Conservation (phyloP, 2,329 filamentous ascomycete species). For the Claviceps capensis region DNA sequence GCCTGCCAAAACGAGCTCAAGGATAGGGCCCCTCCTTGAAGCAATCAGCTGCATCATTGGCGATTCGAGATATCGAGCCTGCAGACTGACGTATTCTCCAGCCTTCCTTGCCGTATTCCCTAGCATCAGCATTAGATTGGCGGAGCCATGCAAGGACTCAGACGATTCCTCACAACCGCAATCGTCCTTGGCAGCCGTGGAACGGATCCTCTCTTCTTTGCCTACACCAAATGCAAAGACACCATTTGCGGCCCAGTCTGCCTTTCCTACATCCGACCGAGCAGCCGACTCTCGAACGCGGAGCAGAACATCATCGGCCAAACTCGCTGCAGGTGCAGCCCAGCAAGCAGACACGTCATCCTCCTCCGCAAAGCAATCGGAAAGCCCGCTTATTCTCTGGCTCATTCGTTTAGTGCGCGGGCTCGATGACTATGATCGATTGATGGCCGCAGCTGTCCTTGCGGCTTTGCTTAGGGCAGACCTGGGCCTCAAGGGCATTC, state of each 20-base stretch:
- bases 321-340: slow-evolving; percentile 8
- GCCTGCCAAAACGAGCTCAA: slow-evolving; percentile 43
- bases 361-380: slow-evolving; percentile 39
- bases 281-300: slow-evolving; percentile 16
- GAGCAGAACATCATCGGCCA: slow-evolving; percentile 16
- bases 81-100: slow-evolving; percentile 55
- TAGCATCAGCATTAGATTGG: slow-evolving; percentile 38
- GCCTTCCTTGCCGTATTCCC: slow-evolving; percentile 58
- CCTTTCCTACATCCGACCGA: slow-evolving; percentile 11
- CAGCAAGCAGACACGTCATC: slow-evolving; percentile 17
- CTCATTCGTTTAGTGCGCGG: slow-evolving; percentile 51
- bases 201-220: slow-evolving; percentile 47
- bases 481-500: slow-evolving; percentile 43
- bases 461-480: slow-evolving; percentile 56
- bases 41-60: slow-evolving; percentile 65
- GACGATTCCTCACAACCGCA: slow-evolving; percentile 20
- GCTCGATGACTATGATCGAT: slow-evolving; percentile 40
- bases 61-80: slow-evolving; percentile 65
- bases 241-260: slow-evolving; percentile 12
- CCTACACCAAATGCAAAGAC: slow-evolving; percentile 27
- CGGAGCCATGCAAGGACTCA: slow-evolving; percentile 30
- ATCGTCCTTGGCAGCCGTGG: slow-evolving; percentile 36
- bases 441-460: slow-evolving; percentile 57
- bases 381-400: slow-evolving; percentile 62
- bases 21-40: slow-evolving; percentile 58